Conservation (phyloP, 164 flowering plant genomes). For the Sextonia rubra region DNA sequence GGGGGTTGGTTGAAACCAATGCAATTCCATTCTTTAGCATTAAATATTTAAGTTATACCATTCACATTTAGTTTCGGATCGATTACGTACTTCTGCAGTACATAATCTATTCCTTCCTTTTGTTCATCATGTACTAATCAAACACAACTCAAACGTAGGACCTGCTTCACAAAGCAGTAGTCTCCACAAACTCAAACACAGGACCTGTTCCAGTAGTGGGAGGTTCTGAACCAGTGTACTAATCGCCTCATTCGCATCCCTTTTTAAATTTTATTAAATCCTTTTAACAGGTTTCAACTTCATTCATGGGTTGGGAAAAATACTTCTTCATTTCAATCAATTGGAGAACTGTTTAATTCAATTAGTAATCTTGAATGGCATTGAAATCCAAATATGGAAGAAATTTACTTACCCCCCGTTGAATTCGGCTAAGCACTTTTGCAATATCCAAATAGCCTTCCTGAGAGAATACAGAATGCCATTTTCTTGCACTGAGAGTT, state of each 20-base stretch:
- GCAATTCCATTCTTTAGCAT: too few species aligned
- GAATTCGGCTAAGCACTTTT: slow-evolving; percentile 77
- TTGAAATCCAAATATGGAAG: neutral
- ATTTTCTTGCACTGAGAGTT: slow-evolving; percentile 83
- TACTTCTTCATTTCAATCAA: neutral
- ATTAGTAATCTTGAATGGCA: neutral
- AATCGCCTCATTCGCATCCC: too few species aligned
- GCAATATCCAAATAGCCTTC: slow-evolving; percentile 87
- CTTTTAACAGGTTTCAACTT: neutral
- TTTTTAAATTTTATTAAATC: too few species aligned
- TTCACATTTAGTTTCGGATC: neutral
- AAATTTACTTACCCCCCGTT: slow-evolving; percentile 63
- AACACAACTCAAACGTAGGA: too few species aligned
- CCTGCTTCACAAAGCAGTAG: too few species aligned
- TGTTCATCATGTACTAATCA: too few species aligned
- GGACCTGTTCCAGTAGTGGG: too few species aligned
- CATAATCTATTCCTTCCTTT: neutral
- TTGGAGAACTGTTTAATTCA: neutral
- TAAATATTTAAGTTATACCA: neutral
- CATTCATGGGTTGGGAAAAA: neutral
- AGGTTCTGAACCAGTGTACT: too few species aligned
- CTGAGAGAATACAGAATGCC: slow-evolving; percentile 69
- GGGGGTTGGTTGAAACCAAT: too few species aligned
- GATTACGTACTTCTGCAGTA: neutral
- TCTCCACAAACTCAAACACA: too few species aligned